These are phyloP conservation scores for Eleusine indica DNA, from an alignment of 176 grass and related monocot genomes.

Conservation along the genomic window DNA sequence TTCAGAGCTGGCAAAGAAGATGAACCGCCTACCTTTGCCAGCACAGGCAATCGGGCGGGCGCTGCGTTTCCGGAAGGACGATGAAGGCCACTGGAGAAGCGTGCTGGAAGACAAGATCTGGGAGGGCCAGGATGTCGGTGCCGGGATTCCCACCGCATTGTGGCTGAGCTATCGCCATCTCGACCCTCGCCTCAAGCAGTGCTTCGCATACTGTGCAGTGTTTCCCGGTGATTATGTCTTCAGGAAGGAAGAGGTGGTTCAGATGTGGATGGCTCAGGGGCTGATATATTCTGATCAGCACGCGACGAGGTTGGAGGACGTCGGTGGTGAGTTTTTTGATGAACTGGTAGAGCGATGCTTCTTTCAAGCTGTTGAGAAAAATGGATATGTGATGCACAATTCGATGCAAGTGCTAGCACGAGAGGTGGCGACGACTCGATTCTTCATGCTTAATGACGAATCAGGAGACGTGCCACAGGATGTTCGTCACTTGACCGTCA, in stretches of 20 bases:
- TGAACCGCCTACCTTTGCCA: constrained; percentile 13
- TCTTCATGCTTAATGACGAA: constrained; percentile 35
- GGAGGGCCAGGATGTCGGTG: not conserved
- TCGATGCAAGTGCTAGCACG: constrained; percentile 14
- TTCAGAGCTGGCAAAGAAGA: constrained; percentile 19
- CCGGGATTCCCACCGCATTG: constrained; percentile 13
- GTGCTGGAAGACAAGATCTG: constrained; percentile 38
- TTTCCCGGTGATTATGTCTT: constrained; percentile 35
- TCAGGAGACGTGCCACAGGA: constrained; percentile 37
- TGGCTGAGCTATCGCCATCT: constrained; percentile 54
- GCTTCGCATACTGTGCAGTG: constrained; percentile 43
- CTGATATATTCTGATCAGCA: constrained; percentile 29
- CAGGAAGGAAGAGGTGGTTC: constrained; percentile 41
- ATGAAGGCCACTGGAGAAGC: constrained; percentile 42
- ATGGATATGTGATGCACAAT: constrained; percentile 15
- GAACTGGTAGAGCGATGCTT: constrained; percentile 40
- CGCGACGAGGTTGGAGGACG: constrained; percentile 24
- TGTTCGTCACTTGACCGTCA: constrained; percentile 44
- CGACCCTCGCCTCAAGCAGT: constrained; percentile 49
- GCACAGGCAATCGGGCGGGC: constrained; percentile 14
- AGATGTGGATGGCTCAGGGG: constrained; percentile 47
- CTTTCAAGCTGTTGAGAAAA: constrained; percentile 26
- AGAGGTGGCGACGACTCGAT: constrained; percentile 10
- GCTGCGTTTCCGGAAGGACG: constrained; percentile 17
- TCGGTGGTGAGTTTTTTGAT: constrained; percentile 29